Evolutionary conservation across 371 early-diverging fungal species (phyloP).

Genomic region (Mortierella sp.): DNA sequence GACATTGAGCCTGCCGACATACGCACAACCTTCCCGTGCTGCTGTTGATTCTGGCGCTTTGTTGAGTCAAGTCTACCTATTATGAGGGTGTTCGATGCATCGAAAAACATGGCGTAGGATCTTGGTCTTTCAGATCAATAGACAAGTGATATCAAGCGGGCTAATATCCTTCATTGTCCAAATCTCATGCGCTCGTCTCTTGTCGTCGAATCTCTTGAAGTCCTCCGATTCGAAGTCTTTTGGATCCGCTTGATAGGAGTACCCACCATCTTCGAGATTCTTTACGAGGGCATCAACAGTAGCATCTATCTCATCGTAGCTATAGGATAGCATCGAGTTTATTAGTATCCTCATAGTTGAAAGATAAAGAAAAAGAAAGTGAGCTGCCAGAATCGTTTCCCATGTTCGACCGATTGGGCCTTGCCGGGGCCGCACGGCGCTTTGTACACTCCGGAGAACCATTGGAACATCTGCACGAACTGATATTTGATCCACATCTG

Average conservation of each 20-base stretch:
- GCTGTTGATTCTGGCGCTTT: slow-evolving; percentile 1
- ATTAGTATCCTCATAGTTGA: slow-evolving; percentile 1
- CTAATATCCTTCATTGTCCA: slow-evolving; percentile 15
- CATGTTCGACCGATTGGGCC: slow-evolving; percentile 14
- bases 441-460: slow-evolving; percentile 21
- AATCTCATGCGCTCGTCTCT: slow-evolving; percentile 14
- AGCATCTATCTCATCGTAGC: slow-evolving; percentile 8
- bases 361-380: neutral
- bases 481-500: slow-evolving; percentile 8
- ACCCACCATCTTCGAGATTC: slow-evolving; percentile 14
- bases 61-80: slow-evolving; percentile 3
- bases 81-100: slow-evolving; percentile 7
- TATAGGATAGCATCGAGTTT: slow-evolving; percentile 1
- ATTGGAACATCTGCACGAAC: slow-evolving; percentile 14
- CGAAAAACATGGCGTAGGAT: slow-evolving; percentile 14
- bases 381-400: neutral
- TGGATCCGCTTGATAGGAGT: slow-evolving; percentile 7
- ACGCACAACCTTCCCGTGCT: neutral
- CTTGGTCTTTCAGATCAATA: neutral
- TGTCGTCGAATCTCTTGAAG: slow-evolving; percentile 14
- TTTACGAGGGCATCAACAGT: slow-evolving; percentile 8
- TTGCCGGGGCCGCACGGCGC: slow-evolving; percentile 16
- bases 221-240: slow-evolving; percentile 15
- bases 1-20: slow-evolving; percentile 1
- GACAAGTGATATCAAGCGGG: neutral